Conservation (phyloP, 495 filamentous ascomycete species). For the Talaromyces proteolyticus region DNA sequence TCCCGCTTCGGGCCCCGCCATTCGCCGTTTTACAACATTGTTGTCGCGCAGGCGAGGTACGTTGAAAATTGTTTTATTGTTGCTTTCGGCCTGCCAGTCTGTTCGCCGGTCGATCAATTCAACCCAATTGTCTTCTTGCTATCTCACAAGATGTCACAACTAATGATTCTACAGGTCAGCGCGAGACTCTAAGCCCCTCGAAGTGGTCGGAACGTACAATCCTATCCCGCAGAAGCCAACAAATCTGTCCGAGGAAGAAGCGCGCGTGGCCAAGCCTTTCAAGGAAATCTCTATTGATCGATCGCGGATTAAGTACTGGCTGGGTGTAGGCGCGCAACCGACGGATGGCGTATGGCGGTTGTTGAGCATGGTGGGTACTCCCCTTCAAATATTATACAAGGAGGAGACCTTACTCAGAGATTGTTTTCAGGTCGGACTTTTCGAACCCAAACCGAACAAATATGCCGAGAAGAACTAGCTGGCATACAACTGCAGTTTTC, state of each 20-base stretch:
- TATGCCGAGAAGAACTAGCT: no score
- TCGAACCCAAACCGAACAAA: slow-evolving; percentile 7
- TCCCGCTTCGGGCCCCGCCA: slow-evolving; percentile 89
- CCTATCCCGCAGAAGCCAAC: slow-evolving; percentile 66
- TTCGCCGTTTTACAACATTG: slow-evolving; percentile 91
- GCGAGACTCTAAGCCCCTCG: slow-evolving; percentile 77
- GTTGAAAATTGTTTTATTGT: slow-evolving; percentile 12
- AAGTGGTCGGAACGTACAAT: slow-evolving; percentile 95
- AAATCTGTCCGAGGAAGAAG: slow-evolving; percentile 58
- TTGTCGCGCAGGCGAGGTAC: slow-evolving; percentile 92
- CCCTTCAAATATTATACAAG: not conserved
- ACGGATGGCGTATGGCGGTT: slow-evolving; percentile 84
- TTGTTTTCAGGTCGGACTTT: not conserved
- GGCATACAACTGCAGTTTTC: no score
- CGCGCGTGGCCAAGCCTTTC: slow-evolving; percentile 46
- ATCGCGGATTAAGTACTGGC: slow-evolving; percentile 83
- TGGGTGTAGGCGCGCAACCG: slow-evolving; percentile 93
- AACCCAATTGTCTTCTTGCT: no score
- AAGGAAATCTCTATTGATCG: slow-evolving; percentile 90
- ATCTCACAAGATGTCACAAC: no score
- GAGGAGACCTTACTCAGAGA: not conserved
- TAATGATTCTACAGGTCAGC: slow-evolving; percentile 56
- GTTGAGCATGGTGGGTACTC: slow-evolving; percentile 65
- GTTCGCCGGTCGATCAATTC: no score
- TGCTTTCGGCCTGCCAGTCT: not conserved